phyloP scores from a whole-genome alignment of 495 filamentous ascomycete species.

The Arthonia radiata region DNA sequence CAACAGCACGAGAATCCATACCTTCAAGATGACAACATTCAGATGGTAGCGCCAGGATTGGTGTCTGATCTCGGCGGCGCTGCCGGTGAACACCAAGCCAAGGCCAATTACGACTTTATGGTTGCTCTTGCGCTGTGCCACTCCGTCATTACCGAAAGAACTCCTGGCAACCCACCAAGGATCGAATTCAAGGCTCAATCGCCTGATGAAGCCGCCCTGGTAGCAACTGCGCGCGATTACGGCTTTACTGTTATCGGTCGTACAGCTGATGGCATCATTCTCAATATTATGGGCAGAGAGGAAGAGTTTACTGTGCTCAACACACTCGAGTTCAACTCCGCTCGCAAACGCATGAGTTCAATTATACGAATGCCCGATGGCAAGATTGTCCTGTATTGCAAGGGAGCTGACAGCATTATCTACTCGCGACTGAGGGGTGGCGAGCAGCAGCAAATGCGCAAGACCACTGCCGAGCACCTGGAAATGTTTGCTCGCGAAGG shows the following conservation, averaged over 20 bases:
- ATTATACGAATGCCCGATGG: conserved; percentile 93
- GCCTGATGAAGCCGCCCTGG: conserved; percentile 87
- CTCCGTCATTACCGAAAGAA: conserved; percentile 77
- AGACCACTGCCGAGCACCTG: conserved; percentile 70
- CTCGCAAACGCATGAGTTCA: conserved; percentile 92
- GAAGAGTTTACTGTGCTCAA: conserved; percentile 70
- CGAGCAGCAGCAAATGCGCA: conserved; percentile 63
- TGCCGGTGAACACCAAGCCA: conserved; percentile 49
- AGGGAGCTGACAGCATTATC: conserved; percentile 93
- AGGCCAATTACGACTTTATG: conserved; percentile 77
- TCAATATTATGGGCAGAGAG: conserved; percentile 76
- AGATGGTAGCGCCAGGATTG: conserved; percentile 78
- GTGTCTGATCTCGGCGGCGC: conserved; percentile 55
- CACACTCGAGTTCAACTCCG: conserved; percentile 93
- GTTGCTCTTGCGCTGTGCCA: conserved; percentile 84
- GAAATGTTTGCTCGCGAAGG: conserved; percentile 95
- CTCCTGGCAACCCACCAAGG: conserved; percentile 65
- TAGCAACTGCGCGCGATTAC: conserved; percentile 81
- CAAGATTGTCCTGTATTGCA: conserved; percentile 81
- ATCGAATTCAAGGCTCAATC: conserved; percentile 95
- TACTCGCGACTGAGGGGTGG: conserved; percentile 75
- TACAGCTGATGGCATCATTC: conserved; percentile 44
- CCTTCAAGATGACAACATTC: conserved; percentile 66
- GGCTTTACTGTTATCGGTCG: conserved; percentile 87
- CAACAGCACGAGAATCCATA: conserved; percentile 75